Conservation (phyloP, 306 rosid species). For the Casuarina glauca region DNA sequence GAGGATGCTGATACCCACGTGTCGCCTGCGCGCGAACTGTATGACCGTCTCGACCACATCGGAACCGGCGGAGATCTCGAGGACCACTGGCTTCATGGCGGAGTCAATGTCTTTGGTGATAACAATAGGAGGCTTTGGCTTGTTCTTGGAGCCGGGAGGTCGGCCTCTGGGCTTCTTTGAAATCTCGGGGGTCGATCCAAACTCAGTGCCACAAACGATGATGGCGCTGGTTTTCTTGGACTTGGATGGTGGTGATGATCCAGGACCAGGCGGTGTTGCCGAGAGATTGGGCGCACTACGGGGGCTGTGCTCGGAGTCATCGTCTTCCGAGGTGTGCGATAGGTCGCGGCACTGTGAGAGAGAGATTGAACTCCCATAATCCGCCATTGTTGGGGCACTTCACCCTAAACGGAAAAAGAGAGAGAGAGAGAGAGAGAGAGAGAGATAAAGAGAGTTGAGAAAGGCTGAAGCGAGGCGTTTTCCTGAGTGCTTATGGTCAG, state of each 20-base stretch:
- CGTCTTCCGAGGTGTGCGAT: slow-evolving; percentile 32
- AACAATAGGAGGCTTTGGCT: slow-evolving; percentile 50
- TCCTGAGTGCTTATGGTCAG: slow-evolving; percentile 10
- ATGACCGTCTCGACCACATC: slow-evolving; percentile 47
- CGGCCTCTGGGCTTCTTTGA: slow-evolving; percentile 52
- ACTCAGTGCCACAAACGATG: neutral
- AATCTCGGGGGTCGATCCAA: neutral
- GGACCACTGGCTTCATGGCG: slow-evolving; percentile 27
- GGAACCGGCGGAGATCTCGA: slow-evolving; percentile 47
- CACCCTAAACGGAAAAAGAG: neutral
- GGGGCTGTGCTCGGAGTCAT: slow-evolving; percentile 33
- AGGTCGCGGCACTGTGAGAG: slow-evolving; percentile 24
- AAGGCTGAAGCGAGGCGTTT: neutral
- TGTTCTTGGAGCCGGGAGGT: slow-evolving; percentile 71
- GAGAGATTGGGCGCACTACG: slow-evolving; percentile 24
- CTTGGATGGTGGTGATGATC: slow-evolving; percentile 23
- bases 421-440: neutral
- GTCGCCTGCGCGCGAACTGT: slow-evolving; percentile 29
- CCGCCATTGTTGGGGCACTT: slow-evolving; percentile 32
- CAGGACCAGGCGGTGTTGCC: neutral
- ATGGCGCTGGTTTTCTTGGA: neutral
- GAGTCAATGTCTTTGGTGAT: slow-evolving; percentile 30
- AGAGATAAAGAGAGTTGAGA: neutral
- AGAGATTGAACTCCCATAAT: slow-evolving; percentile 15
- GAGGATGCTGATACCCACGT: slow-evolving; percentile 31